Percentiles rank a stretch among this genome's conserved stretches.
These are phyloP conservation scores for Mortierella sp. DNA, from an alignment of 371 early-diverging fungal genomes.

Conservation along the genomic window DNA sequence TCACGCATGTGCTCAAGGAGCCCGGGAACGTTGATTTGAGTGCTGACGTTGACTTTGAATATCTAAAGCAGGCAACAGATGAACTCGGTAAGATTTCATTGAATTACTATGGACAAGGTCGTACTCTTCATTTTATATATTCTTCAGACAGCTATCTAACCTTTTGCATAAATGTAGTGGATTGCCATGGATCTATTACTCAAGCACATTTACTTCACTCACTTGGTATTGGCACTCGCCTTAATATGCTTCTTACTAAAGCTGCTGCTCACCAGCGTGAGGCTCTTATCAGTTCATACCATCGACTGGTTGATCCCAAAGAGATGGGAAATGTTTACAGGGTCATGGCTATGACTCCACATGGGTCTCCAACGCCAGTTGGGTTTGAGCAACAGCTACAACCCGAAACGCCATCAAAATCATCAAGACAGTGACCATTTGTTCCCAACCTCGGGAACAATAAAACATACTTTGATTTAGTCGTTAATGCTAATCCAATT, in stretches of 20 bases:
- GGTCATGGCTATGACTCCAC: constrained; percentile 73
- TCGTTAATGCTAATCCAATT: too few relatives aligned
- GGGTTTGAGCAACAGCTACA: constrained; percentile 35
- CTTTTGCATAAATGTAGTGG: constrained; percentile 46
- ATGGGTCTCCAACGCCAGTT: constrained; percentile 35
- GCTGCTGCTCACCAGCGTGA: constrained; percentile 68
- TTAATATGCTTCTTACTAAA: constrained; percentile 76
- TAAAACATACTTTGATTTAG: too few relatives aligned
- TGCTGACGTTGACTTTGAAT: constrained; percentile 93
- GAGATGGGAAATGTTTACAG: constrained; percentile 89
- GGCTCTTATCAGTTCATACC: constrained; percentile 75
- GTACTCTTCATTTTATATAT: neutral
- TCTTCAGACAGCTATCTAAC: neutral
- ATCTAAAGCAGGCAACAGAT: constrained; percentile 72
- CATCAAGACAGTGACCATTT: neutral
- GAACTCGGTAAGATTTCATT: constrained; percentile 58
- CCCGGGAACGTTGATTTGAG: constrained; percentile 94
- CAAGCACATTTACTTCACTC: constrained; percentile 86
- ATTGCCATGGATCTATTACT: constrained; percentile 83
- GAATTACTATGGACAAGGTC: neutral
- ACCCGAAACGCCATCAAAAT: constrained; percentile 7
- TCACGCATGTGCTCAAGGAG: constrained; percentile 78
- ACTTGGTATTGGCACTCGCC: constrained; percentile 87
- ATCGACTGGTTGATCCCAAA: constrained; percentile 79
- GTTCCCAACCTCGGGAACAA: too few relatives aligned